Evolutionary conservation across 2,329 filamentous ascomycete genomes (phyloP).

Genomic region (Colletotrichum cereale): DNA sequence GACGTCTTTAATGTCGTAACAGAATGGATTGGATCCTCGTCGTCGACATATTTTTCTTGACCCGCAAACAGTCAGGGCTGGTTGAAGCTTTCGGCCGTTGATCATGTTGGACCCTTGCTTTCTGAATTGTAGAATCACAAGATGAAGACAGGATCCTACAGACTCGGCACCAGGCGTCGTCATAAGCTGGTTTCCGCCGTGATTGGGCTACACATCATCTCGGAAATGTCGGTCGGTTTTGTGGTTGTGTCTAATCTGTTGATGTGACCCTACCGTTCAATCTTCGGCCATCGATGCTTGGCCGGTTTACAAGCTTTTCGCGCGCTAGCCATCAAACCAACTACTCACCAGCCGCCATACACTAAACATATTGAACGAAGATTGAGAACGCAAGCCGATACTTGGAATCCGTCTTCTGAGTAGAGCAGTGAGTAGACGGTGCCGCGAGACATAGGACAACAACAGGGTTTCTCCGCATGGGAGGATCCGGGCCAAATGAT

Average conservation of each 20-base stretch:
- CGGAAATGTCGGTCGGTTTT: not conserved
- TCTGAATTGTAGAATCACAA: not conserved
- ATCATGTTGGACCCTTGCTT: not conserved
- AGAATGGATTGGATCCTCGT: not conserved
- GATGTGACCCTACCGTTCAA: not conserved
- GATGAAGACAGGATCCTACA: not conserved
- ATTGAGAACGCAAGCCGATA: not conserved
- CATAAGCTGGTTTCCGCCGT: not conserved
- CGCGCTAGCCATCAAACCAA: not conserved
- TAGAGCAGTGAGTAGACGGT: not conserved
- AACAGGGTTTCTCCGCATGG: not conserved
- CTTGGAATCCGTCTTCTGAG: too few species aligned
- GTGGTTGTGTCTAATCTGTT: not conserved
- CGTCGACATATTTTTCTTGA: not conserved
- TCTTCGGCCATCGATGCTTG: not conserved
- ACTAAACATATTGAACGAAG: not conserved
- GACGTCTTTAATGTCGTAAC: not conserved
- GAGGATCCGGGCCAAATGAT: not conserved
- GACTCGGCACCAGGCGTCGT: not conserved
- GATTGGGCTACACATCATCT: not conserved
- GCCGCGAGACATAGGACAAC: not conserved
- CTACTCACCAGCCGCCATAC: not conserved
- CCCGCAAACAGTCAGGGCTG: not conserved
- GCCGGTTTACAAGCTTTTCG: not conserved
- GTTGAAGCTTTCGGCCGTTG: not conserved